Base-by-base conservation (phyloP, 306 rosid genomes). In the Quercus bicolor region DNA sequence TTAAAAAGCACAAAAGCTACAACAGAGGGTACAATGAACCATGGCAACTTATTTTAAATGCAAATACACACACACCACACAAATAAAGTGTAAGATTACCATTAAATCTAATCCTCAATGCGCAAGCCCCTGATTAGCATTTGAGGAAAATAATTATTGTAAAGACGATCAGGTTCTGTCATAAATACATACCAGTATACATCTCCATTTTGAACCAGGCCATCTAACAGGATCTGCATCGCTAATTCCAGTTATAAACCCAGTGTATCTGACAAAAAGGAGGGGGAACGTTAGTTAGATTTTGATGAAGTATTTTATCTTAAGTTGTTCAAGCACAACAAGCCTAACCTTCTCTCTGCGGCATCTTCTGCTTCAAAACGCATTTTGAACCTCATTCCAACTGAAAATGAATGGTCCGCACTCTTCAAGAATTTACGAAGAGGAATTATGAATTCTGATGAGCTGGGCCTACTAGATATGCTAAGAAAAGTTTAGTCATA, bases 171-270 rank as follows among this genome's bases (percentile, higher is more conserved):
- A 45, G 48, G 20, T 40, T 21, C 34, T 73, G 55, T 18, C 52
- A 18, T 8, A 51, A 19, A 33, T 73, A 43, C 85, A 26, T 90
- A 95, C 98, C 88, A 86, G 70, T 10, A 95, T 79, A 78, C 98
- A 91, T 88, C 86, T 91, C 99, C 99, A 95, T 83, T 90, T 93
- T 23, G 99, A 93, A 56, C 96, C 91, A 0, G 98, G 88, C 98
- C 99, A 95, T 79, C 98, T 85, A 29, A 84, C 80, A 69, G 99
- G 91, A 88, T 95, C 99, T 70, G 75, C 79, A 57, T 93, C 98
- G 33, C 85, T 69, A 23, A 88, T 78, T 77, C 99, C 97, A 78
- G 91, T 81, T 74, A 95, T 83, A 54, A 90, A 74, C 77, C 99
- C 99, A 7, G 97, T 86, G 79, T 86, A 88, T 69, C 99, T 95